Conservation (phyloP, 2,329 filamentous ascomycete genomes). For the Ilyonectria robusta region DNA sequence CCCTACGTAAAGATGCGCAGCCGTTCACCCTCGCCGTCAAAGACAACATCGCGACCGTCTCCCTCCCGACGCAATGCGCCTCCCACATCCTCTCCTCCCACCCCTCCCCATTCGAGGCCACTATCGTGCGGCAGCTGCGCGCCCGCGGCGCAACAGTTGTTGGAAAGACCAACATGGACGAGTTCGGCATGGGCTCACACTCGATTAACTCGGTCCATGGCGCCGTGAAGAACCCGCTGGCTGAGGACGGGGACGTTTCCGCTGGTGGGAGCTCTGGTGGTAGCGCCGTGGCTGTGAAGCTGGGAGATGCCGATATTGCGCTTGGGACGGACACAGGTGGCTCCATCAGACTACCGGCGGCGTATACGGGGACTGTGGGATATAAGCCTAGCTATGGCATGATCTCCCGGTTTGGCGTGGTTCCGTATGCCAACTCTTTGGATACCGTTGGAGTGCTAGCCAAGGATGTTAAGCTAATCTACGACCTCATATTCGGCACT, state of each 20-base stretch:
- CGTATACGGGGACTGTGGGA: constrained; percentile 86
- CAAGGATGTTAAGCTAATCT: constrained; percentile 64
- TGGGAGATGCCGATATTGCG: constrained; percentile 71
- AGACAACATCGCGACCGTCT: constrained; percentile 80
- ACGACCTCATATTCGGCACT: constrained; percentile 65
- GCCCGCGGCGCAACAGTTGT: constrained; percentile 73
- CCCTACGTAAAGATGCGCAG: constrained; percentile 40
- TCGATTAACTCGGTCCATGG: constrained; percentile 80
- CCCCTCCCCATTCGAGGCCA: constrained; percentile 84
- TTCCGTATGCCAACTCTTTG: constrained; percentile 92
- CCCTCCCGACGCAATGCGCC: constrained; percentile 84
- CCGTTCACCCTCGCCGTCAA: constrained; percentile 74
- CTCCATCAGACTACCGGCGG: constrained; percentile 87
- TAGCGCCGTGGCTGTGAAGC: constrained; percentile 86
- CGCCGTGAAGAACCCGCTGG: constrained; percentile 69
- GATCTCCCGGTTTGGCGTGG: constrained; percentile 86
- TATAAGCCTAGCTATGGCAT: constrained; percentile 95
- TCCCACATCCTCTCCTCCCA: constrained; percentile 82
- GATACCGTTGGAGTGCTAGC: constrained; percentile 90
- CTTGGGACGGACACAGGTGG: constrained; percentile 96
- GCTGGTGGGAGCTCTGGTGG: constrained; percentile 94
- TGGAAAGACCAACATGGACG: constrained; percentile 94
- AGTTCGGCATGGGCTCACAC: constrained; percentile 96
- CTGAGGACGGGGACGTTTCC: constrained; percentile 64
- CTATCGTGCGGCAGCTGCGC: constrained; percentile 79